These are phyloP conservation scores for Colletotrichum sp. DNA, from an alignment of 2,329 filamentous ascomycete species.

Conservation along the genomic window DNA sequence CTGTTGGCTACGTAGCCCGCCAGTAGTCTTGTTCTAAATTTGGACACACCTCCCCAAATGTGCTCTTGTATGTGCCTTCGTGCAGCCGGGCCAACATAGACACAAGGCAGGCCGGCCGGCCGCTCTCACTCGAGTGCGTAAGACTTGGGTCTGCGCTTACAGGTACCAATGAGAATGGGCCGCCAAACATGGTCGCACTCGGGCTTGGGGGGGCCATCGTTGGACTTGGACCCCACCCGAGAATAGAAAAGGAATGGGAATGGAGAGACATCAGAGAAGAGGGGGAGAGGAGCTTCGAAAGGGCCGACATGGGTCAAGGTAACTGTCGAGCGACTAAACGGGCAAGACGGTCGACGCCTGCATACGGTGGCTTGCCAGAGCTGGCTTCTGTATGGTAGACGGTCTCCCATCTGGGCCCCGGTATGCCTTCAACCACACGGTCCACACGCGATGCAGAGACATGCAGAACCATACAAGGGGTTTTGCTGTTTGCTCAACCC, in stretches of 20 bases:
- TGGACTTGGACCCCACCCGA: conserved; percentile 16
- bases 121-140: conserved; percentile 12
- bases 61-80: background rate
- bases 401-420: background rate
- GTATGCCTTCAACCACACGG: conserved; percentile 22
- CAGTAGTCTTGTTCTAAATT: conserved; percentile 22
- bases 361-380: conserved; percentile 20
- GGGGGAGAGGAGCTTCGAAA: conserved; percentile 11
- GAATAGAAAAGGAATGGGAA: conserved; percentile 20
- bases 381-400: conserved; percentile 7
- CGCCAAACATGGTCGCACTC: conserved; percentile 20
- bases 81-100: conserved; percentile 10
- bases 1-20: conserved; percentile 16
- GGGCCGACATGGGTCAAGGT: conserved; percentile 28
- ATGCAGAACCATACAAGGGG: conserved; percentile 14
- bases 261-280: conserved; percentile 3
- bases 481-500: conserved; percentile 4
- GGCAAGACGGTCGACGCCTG: conserved; percentile 34
- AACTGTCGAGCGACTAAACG: conserved; percentile 34
- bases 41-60: conserved; percentile 10
- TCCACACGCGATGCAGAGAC: conserved; percentile 23
- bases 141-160: conserved; percentile 45
- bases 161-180: conserved; percentile 47
- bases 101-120: conserved; percentile 15
- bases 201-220: conserved; percentile 21